Evolutionary conservation across 345 rosid genomes (phyloP).

Genomic region (Mangifera indica): DNA sequence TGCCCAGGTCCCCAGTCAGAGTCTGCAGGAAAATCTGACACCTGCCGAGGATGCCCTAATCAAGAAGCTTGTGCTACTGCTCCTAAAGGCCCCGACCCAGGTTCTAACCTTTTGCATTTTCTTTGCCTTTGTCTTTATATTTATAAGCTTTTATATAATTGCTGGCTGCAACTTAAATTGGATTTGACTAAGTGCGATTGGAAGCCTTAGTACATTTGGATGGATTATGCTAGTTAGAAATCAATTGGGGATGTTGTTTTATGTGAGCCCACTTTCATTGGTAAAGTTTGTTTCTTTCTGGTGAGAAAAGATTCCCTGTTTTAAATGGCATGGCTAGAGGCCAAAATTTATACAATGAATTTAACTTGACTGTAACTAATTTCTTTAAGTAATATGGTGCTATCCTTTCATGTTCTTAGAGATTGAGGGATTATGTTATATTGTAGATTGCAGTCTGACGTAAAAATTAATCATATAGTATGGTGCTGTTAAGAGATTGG

Average conservation of each 20-base stretch:
- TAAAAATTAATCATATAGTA: too few species aligned
- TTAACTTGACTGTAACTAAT: too few species aligned
- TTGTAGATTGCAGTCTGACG: too few species aligned
- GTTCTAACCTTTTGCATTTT: conserved; percentile 31
- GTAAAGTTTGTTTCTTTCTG: background rate
- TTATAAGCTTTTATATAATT: background rate
- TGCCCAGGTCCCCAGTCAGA: conserved; percentile 87
- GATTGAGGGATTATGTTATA: too few species aligned
- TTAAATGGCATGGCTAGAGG: background rate
- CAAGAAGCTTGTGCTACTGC: conserved; percentile 72
- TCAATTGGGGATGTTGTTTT: background rate
- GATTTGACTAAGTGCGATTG: background rate
- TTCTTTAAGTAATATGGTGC: too few species aligned
- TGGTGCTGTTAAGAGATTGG: too few species aligned
- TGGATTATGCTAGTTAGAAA: conserved; percentile 1
- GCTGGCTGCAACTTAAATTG: background rate
- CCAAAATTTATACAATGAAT: too few species aligned
- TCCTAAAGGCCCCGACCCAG: conserved; percentile 97
- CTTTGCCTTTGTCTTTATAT: background rate
- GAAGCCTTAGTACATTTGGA: background rate
- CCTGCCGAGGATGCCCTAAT: conserved; percentile 34
- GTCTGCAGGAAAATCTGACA: conserved; percentile 75
- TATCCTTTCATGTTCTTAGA: too few species aligned
- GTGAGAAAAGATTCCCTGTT: background rate
- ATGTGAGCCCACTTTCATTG: background rate